Percentiles rank a stretch among this genome's conserved stretches.
Conservation (phyloP, 495 filamentous ascomycete genomes). For the Aspergillus sclerotiicarbonarius region DNA sequence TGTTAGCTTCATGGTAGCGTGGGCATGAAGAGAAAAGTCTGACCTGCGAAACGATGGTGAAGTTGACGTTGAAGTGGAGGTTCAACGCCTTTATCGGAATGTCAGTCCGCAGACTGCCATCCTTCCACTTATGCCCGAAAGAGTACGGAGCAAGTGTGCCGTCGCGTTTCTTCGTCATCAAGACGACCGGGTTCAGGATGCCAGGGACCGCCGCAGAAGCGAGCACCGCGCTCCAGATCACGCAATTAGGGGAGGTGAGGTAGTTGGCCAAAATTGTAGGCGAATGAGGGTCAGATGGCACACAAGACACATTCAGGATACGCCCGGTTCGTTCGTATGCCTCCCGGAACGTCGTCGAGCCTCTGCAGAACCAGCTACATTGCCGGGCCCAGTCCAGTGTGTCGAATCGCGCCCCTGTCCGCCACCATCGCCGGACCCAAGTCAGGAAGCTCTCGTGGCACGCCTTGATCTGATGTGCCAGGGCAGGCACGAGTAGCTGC, state of each 20-base stretch:
- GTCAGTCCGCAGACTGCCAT: slow-evolving; percentile 88
- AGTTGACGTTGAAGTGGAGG: slow-evolving; percentile 95
- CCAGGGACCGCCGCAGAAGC: slow-evolving; percentile 95
- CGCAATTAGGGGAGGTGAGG: slow-evolving; percentile 90
- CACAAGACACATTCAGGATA: slow-evolving; percentile 92
- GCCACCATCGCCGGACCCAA: slow-evolving; percentile 84
- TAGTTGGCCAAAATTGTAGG: slow-evolving; percentile 92
- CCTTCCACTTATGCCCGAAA: slow-evolving; percentile 98
- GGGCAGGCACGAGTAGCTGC: slow-evolving; percentile 75
- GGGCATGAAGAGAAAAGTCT: slow-evolving; percentile 11
- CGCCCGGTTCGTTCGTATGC: slow-evolving; percentile 92
- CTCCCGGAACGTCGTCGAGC: slow-evolving; percentile 89
- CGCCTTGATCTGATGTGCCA: slow-evolving; percentile 80
- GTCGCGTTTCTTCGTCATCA: slow-evolving; percentile 87
- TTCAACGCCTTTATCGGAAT: slow-evolving; percentile 93
- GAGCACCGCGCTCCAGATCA: slow-evolving; percentile 95
- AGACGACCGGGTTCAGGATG: slow-evolving; percentile 90
- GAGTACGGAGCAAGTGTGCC: slow-evolving; percentile 80
- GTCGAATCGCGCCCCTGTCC: slow-evolving; percentile 91
- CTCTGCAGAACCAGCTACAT: slow-evolving; percentile 83
- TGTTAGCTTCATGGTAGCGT: not conserved
- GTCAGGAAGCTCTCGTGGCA: slow-evolving; percentile 74
- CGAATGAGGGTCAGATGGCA: slow-evolving; percentile 94
- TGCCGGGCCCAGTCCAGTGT: slow-evolving; percentile 85
- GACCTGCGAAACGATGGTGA: slow-evolving; percentile 86